Evolutionary conservation across 495 filamentous ascomycete genomes (phyloP).

Genomic region (Penicillium ochrochloron): DNA sequence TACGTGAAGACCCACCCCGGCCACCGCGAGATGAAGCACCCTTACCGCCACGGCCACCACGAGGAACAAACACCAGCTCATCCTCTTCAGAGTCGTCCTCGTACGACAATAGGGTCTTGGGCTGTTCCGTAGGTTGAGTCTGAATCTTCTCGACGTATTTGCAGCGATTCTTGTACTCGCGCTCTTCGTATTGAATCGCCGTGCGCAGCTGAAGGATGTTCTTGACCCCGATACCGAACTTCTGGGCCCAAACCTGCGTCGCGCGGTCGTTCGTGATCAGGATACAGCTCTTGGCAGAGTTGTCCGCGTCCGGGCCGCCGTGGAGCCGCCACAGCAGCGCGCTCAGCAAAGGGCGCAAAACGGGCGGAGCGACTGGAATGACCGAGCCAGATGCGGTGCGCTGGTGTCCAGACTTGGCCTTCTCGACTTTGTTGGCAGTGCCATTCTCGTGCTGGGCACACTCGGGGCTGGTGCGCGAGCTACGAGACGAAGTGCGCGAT

Average conservation of each 20-base stretch:
- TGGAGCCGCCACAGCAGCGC: conserved; percentile 65
- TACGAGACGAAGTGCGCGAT: conserved; percentile 54
- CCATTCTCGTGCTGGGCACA: conserved; percentile 45
- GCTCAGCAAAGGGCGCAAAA: conserved; percentile 62
- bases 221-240: conserved; percentile 63
- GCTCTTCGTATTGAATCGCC: conserved; percentile 61
- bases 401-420: conserved; percentile 36
- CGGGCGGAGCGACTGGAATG: conserved; percentile 46
- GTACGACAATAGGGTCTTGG: conserved; percentile 48
- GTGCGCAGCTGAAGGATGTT: conserved; percentile 64
- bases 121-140: conserved; percentile 34
- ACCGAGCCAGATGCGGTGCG: conserved; percentile 43
- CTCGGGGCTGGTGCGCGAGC: conserved; percentile 55
- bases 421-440: conserved; percentile 27
- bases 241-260: conserved; percentile 60
- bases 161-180: conserved; percentile 61
- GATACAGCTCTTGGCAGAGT: conserved; percentile 50
- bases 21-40: conserved; percentile 41
- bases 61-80: conserved; percentile 60
- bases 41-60: conserved; percentile 48
- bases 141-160: conserved; percentile 54
- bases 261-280: conserved; percentile 62
- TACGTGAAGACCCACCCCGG: conserved; percentile 28
- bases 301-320: conserved; percentile 47
- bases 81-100: conserved; percentile 63